Percentiles rank a stretch among this genome's conserved stretches.
Conservation (phyloP, 1,139 yeast species). For the Kurtzmaniella quercitrusa region DNA sequence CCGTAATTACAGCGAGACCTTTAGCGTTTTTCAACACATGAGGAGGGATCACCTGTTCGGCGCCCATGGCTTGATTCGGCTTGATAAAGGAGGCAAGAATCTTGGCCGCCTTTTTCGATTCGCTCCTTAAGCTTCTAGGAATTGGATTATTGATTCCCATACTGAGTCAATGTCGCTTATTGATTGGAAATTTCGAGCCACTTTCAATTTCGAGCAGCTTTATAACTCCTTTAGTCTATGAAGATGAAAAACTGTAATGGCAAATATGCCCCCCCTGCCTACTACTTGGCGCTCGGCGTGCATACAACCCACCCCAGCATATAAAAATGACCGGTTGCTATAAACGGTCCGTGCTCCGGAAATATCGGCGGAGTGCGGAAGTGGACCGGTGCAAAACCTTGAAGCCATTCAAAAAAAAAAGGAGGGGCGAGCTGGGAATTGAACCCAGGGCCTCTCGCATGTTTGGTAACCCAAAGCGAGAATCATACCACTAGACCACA, state of each 20-base stretch:
- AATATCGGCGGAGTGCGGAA: background rate
- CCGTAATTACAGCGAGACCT: conserved; percentile 89
- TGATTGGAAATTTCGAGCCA: no score
- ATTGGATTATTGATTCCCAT: conserved; percentile 86
- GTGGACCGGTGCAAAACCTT: no score
- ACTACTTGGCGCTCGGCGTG: background rate
- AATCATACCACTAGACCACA: conserved; percentile 23
- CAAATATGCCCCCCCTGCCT: background rate
- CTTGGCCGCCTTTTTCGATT: conserved; percentile 93
- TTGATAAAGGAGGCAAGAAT: conserved; percentile 84
- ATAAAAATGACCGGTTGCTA: background rate
- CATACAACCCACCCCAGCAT: background rate
- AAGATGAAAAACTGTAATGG: background rate
- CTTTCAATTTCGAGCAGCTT: no score
- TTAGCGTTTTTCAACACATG: conserved; percentile 83
- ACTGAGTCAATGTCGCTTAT: background rate
- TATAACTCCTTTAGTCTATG: no score
- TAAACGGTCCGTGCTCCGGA: background rate
- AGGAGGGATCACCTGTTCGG: conserved; percentile 89
- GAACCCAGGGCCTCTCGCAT: conserved; percentile 7
- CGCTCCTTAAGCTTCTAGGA: conserved; percentile 85
- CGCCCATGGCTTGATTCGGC: conserved; percentile 93
- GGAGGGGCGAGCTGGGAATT: conserved; percentile 9
- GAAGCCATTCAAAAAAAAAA: background rate
- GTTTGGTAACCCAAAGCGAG: conserved; percentile 15